Evolutionary conservation across 2,329 filamentous ascomycete species (phyloP), one percentile per base, ranked within the genome.

Genomic region (Calonectria montana): DNA sequence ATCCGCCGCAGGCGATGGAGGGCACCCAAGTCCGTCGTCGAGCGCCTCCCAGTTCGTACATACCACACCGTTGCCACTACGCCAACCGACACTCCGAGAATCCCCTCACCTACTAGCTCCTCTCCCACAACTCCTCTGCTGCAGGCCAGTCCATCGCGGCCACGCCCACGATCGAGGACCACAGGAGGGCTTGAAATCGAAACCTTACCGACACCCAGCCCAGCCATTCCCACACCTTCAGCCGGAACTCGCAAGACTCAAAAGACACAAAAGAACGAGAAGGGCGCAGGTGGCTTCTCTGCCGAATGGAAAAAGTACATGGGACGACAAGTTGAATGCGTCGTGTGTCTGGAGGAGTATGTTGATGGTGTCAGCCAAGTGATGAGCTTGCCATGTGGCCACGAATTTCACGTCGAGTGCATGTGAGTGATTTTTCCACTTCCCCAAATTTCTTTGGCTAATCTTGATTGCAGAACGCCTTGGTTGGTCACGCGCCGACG

Each of bases 371-470:
- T 98, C 78, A 98, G 95, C 82, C 91, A 92, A 80, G 96, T 99
- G 45, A 99, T 99, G 97, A 97, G 95, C 81, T 86, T 99, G 71
- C 97, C 97, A 10, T 99, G 97, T 84, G 97, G 97, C 41, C 97
- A 99, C 82, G 97, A 99, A 80, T 99, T 98, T 83, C 97, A 99
- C 83, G 96, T 89, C 31, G 95, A 97, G 81, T 99, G 97, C 95
- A 98, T 99, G 95, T 97, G 86, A 93, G 95, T 93, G 23, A 65
- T 68, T 62, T 31, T 31, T 23, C 3, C 23, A 2, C 9, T 64
- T 2, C 4, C 67, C 29, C 70, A 63, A 37, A 50, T 35, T 47
- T 67, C 65, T n/a, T 39, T 57, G 39, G 74, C 81, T 79, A 78
- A 79, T 73, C 25, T 15, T 53, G 61, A 35, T 47, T 76, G 25